Base-by-base conservation (phyloP, 202 grass and related monocot species). In the Saccharum hybrid region DNA sequence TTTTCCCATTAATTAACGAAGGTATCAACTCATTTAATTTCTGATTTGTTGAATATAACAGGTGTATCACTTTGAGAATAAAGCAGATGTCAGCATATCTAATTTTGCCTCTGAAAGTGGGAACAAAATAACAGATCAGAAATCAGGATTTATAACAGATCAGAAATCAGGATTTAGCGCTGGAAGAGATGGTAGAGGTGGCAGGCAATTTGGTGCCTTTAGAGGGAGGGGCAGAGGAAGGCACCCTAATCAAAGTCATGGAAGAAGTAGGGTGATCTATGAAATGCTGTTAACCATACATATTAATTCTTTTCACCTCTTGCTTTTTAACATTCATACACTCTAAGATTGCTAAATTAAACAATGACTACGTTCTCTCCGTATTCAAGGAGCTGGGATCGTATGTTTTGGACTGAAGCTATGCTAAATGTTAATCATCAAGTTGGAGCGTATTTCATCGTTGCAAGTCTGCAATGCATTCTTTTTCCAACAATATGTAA, bases 131-230 rank as follows among this genome's bases (percentile, higher is more conserved):
- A 37, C 38, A 80, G 83, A 91, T 74, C 87, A 84, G 81, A 88
- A 84, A 90, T 56, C 52, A 12, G 80, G 41, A 80, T 94, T 83
- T 26, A 65, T 38, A 78, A 37, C 38, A 80, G 83, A 91, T 74
- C 87, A 84, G 81, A 88, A 84, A 90, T 56, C 52, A 12, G 80
- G 41, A 80, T 94, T 83, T 72, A 91, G 79, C 19, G 2, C 66
- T 76, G 89, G 80, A 93, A 91, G 87, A 88, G 68, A 88, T 84
- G 75, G 41, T 73, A 82, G 59, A 74, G 82, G 66, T 90, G 70
- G 71, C 57, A 79, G 75, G 46, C 84, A 78, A 66, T 91, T 82
- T 68, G 68, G 86, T 82, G 52, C 66, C 67, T 31, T 72, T 72
- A 59, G 86, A 72, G 84, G 87, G 68, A 85, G 81, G 78, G 89